phyloP scores from a whole-genome alignment of 495 filamentous ascomycete species.

The Daldinia childiae region DNA sequence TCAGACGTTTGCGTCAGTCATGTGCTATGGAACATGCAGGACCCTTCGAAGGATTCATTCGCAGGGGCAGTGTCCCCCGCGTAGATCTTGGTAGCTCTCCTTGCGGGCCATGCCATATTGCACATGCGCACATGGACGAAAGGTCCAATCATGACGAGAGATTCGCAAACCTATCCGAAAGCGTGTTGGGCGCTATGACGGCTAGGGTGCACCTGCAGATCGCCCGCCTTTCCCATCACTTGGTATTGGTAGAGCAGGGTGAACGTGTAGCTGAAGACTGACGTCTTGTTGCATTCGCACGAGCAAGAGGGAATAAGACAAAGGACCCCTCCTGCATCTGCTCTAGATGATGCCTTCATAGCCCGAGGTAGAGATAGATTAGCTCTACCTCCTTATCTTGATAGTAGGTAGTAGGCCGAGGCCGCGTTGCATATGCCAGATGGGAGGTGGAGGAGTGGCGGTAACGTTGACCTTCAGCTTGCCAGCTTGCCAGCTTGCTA shows the following conservation, averaged over 20 bases:
- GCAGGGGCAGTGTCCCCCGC: constrained; percentile 38
- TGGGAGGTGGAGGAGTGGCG: constrained; percentile 33
- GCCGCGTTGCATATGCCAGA: constrained; percentile 41
- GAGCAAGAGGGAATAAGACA: constrained; percentile 21
- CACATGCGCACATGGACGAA: constrained; percentile 39
- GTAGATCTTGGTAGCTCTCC: constrained; percentile 43
- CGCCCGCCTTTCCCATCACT: constrained; percentile 33
- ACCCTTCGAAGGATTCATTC: constrained; percentile 39
- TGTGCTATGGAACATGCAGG: constrained; percentile 43
- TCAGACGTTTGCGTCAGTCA: constrained; percentile 45
- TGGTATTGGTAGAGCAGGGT: constrained; percentile 30
- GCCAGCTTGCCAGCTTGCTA: constrained; percentile 34
- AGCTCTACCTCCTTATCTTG: constrained; percentile 37
- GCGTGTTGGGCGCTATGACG: constrained; percentile 33
- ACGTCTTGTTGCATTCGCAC: constrained; percentile 41
- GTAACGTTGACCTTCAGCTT: constrained; percentile 32
- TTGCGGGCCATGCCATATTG: constrained; percentile 38
- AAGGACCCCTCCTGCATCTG: constrained; percentile 17
- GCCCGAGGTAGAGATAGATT: constrained; percentile 30
- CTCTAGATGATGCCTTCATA: constrained; percentile 17
- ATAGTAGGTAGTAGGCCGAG: constrained; percentile 36
- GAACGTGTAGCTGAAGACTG: constrained; percentile 37
- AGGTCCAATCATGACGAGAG: constrained; percentile 31
- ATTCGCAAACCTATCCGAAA: constrained; percentile 42
- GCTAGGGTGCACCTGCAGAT: constrained; percentile 37